A percentile compares a stretch with the other conserved stretches of the same genome.
Conservation (phyloP, 305 asterid genomes). For the Striga hermonthica region DNA sequence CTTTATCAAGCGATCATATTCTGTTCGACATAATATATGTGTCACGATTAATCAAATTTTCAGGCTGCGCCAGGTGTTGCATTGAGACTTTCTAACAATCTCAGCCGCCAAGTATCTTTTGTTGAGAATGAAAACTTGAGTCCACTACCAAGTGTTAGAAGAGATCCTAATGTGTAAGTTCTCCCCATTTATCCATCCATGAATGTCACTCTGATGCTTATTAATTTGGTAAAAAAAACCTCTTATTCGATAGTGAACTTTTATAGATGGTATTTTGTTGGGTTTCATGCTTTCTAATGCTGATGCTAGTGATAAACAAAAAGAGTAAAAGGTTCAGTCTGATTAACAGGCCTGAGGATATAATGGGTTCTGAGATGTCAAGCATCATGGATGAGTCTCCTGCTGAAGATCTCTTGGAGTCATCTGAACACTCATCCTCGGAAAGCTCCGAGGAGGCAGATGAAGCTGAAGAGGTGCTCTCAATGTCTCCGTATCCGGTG, state of each 20-base stretch:
- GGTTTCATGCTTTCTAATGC: slow-evolving; percentile 30
- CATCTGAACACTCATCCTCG: slow-evolving; percentile 69
- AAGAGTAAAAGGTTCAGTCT: slow-evolving; percentile 30
- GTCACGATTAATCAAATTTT: slow-evolving; percentile 33
- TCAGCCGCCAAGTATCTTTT: slow-evolving; percentile 38
- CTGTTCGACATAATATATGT: slow-evolving; percentile 19
- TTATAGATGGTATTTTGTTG: slow-evolving; percentile 17
- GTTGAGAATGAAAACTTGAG: slow-evolving; percentile 38
- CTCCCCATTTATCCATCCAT: slow-evolving; percentile 28
- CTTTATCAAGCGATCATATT: slow-evolving; percentile 20
- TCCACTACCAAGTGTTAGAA: slow-evolving; percentile 36
- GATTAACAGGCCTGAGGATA: slow-evolving; percentile 42
- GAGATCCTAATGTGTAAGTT: slow-evolving; percentile 45
- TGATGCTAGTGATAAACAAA: slow-evolving; percentile 11
- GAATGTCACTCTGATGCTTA: slow-evolving; percentile 15
- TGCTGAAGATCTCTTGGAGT: slow-evolving; percentile 59
- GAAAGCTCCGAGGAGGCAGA: slow-evolving; percentile 56
- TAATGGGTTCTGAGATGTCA: slow-evolving; percentile 44
- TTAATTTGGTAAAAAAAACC: slow-evolving; percentile 25
- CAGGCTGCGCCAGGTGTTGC: slow-evolving; percentile 52
- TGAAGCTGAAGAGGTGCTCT: slow-evolving; percentile 42
- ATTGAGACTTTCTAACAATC: slow-evolving; percentile 33
- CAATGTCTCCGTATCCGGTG: slow-evolving; percentile 33
- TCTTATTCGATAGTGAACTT: slow-evolving; percentile 17
- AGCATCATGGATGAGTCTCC: slow-evolving; percentile 45